Conservation (phyloP, 2,329 filamentous ascomycete genomes). For the Aspergillus japonicus region DNA sequence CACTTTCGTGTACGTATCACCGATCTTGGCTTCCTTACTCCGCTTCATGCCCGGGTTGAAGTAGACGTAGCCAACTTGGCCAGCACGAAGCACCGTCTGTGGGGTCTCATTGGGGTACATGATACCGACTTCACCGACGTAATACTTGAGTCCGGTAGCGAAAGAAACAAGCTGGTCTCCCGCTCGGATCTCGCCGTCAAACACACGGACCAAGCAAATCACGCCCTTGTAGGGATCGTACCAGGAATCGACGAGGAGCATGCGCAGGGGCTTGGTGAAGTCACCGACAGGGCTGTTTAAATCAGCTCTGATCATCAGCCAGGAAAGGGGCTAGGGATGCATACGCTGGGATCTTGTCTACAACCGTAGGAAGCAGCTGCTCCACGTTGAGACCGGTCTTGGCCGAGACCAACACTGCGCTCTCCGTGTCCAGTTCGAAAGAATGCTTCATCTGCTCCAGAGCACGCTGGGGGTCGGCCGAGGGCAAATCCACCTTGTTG, state of each 20-base stretch:
- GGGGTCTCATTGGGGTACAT: constrained; percentile 88
- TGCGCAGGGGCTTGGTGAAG: constrained; percentile 67
- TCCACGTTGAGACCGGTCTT: constrained; percentile 91
- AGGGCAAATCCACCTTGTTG: constrained; percentile 93
- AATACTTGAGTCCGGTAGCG: constrained; percentile 85
- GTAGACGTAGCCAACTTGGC: constrained; percentile 93
- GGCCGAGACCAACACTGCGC: constrained; percentile 77
- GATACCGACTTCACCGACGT: constrained; percentile 92
- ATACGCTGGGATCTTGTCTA: constrained; percentile 74
- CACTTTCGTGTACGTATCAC: constrained; percentile 87
- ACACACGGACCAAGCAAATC: constrained; percentile 83
- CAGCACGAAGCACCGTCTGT: constrained; percentile 76
- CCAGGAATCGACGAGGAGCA: constrained; percentile 96
- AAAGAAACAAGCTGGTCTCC: constrained; percentile 87
- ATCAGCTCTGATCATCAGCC: constrained; percentile 20
- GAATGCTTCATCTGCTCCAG: constrained; percentile 80
- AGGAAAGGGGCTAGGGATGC: constrained; percentile 20
- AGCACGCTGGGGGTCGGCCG: constrained; percentile 81
- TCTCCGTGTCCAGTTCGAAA: constrained; percentile 81
- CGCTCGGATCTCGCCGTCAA: constrained; percentile 78
- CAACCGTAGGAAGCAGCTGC: constrained; percentile 77
- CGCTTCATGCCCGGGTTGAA: constrained; percentile 99
- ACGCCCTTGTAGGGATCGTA: constrained; percentile 96
- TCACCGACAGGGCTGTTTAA: constrained; percentile 65
- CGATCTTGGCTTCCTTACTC: constrained; percentile 92